Evolutionary conservation across 139 green algal genomes (phyloP).

Genomic region (Desmodesmus armatus): DNA sequence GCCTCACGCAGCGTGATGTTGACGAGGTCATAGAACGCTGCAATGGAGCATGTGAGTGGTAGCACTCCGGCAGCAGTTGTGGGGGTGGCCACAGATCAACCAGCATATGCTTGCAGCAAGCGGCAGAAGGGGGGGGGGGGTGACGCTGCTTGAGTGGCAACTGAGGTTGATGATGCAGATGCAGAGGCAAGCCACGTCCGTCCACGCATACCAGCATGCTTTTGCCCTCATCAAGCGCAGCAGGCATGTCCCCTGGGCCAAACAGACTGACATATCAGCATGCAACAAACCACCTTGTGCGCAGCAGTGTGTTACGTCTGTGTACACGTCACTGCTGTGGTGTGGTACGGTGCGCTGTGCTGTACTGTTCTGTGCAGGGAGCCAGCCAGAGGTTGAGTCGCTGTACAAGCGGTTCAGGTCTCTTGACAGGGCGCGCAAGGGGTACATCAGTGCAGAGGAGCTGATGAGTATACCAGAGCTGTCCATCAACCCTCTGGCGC

Average conservation of each 20-base stretch:
- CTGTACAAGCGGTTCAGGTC: slow-evolving; percentile 92
- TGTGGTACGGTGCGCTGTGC: not conserved
- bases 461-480: slow-evolving; percentile 95
- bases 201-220: too few species aligned
- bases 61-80: not conserved
- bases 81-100: not conserved
- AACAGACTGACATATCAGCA: not conserved
- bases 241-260: too few species aligned
- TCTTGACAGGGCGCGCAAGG: slow-evolving; percentile 90
- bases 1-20: slow-evolving; percentile 92
- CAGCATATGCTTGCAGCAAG: too few species aligned
- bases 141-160: too few species aligned
- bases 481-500: slow-evolving; percentile 93
- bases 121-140: too few species aligned
- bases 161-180: too few species aligned
- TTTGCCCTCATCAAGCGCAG: too few species aligned
- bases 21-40: slow-evolving; percentile 85
- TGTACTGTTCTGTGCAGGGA: slow-evolving; percentile 61
- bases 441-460: slow-evolving; percentile 92
- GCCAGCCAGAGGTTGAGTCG: slow-evolving; percentile 86
- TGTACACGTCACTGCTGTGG: not conserved
- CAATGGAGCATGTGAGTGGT: slow-evolving; percentile 68
- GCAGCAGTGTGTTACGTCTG: not conserved
- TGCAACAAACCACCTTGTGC: not conserved
- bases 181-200: too few species aligned